Evolutionary conservation across 2,329 filamentous ascomycete species (phyloP).

Genomic region (Colletotrichum sp.): DNA sequence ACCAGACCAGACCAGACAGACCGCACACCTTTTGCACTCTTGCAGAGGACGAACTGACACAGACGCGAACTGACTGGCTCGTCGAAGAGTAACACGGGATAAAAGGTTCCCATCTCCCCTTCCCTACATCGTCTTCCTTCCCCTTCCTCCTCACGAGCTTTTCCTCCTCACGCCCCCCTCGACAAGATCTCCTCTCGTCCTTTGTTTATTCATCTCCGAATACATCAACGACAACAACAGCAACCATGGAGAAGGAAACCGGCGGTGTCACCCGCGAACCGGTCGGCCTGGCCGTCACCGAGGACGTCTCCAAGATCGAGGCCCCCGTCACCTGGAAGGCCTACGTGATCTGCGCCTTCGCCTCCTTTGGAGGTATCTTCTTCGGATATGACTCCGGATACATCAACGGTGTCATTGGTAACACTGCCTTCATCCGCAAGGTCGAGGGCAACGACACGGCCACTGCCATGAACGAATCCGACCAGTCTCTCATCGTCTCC

Average conservation of each 20-base stretch:
- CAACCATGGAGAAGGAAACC: conserved; percentile 17
- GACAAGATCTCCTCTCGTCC: conserved; percentile 9
- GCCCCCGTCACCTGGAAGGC: conserved; percentile 73
- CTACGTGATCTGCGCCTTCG: conserved; percentile 73
- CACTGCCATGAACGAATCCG: conserved; percentile 38
- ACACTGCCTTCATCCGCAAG: conserved; percentile 53
- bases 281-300: conserved; percentile 41
- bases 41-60: neutral
- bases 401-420: conserved; percentile 69
- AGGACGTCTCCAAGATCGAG: conserved; percentile 66
- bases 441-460: conserved; percentile 47
- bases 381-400: conserved; percentile 82
- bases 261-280: conserved; percentile 15
- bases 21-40: no score
- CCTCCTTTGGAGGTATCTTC: conserved; percentile 76
- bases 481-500: conserved; percentile 69
- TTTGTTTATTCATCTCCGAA: neutral
- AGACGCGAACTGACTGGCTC: conserved; percentile 12
- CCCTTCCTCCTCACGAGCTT: conserved; percentile 12
- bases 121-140: neutral
- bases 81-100: conserved; percentile 7
- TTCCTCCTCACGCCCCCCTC: neutral
- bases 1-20: neutral
- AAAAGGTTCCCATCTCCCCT: conserved; percentile 17
- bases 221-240: neutral